Conservation (phyloP, 176 grass and related monocot species). For the Zizania latifolia region DNA sequence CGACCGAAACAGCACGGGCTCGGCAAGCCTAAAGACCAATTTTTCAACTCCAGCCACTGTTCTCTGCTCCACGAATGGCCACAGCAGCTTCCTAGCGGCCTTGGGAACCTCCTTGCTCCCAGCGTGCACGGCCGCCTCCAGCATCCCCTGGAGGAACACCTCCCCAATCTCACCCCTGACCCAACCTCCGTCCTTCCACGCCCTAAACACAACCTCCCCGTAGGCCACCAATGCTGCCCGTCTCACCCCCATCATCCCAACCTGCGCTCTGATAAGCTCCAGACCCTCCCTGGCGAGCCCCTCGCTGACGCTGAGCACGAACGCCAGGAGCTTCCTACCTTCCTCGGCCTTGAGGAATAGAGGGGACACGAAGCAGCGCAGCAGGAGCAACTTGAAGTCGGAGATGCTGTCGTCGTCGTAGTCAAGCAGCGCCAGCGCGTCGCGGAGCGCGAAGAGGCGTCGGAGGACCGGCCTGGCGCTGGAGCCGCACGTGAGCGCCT, state of each 20-base stretch:
- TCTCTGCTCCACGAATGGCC: slow-evolving; percentile 58
- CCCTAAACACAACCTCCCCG: slow-evolving; percentile 75
- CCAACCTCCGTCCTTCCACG: slow-evolving; percentile 57
- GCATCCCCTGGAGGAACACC: slow-evolving; percentile 62
- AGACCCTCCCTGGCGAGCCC: slow-evolving; percentile 63
- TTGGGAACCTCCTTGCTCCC: slow-evolving; percentile 46
- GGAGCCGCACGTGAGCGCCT: slow-evolving; percentile 41
- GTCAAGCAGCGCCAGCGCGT: slow-evolving; percentile 78
- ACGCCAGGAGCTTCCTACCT: slow-evolving; percentile 57
- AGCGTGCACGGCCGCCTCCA: slow-evolving; percentile 65
- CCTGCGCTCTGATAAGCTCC: slow-evolving; percentile 61
- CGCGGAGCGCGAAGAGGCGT: slow-evolving; percentile 68
- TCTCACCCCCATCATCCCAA: slow-evolving; percentile 51
- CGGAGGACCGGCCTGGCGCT: slow-evolving; percentile 52
- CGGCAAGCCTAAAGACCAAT: slow-evolving; percentile 59
- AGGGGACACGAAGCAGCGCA: slow-evolving; percentile 66
- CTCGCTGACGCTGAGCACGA: slow-evolving; percentile 61
- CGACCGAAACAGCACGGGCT: slow-evolving; percentile 82
- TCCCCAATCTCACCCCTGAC: slow-evolving; percentile 59
- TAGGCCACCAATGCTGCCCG: slow-evolving; percentile 64
- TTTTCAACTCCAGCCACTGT: slow-evolving; percentile 69
- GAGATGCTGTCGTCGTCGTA: slow-evolving; percentile 82
- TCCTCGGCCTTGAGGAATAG: slow-evolving; percentile 74
- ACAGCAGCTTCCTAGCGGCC: slow-evolving; percentile 55
- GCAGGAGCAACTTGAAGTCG: slow-evolving; percentile 70